Evolutionary conservation across 2,329 filamentous ascomycete species (phyloP).

Genomic region (Leptoxyphium fumago): DNA sequence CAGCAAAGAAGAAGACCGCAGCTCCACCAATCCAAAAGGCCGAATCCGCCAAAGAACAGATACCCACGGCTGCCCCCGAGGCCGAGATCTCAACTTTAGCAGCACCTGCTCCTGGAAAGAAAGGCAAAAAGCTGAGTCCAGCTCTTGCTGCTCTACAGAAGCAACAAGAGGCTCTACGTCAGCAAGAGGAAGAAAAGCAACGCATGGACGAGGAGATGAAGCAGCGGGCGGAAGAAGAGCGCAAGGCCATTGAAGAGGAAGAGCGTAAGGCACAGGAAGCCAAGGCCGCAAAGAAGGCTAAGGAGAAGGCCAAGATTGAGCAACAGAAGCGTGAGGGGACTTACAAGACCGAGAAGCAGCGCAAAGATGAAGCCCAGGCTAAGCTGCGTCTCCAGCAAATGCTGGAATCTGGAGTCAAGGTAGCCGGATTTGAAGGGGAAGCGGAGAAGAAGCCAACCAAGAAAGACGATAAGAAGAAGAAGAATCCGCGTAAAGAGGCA

Average conservation of each 20-base stretch:
- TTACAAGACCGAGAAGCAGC: constrained; percentile 73
- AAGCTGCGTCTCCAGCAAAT: constrained; percentile 75
- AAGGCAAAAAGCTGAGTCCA: constrained; percentile 68
- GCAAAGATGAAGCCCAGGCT: constrained; percentile 64
- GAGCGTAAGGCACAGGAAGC: constrained; percentile 55
- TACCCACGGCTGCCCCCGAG: constrained; percentile 33
- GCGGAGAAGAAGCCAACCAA: constrained; percentile 59
- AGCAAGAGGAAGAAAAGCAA: constrained; percentile 48
- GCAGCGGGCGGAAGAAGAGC: constrained; percentile 51
- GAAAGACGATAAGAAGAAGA: constrained; percentile 64
- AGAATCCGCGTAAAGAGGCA: constrained; percentile 48
- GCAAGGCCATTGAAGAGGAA: constrained; percentile 54
- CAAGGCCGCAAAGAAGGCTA: constrained; percentile 66
- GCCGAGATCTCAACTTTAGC: constrained; percentile 7
- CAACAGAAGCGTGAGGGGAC: constrained; percentile 80
- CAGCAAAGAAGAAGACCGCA: constrained; percentile 62
- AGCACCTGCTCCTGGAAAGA: constrained; percentile 46
- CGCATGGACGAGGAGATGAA: constrained; percentile 48
- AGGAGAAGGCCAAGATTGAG: constrained; percentile 73
- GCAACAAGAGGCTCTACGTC: constrained; percentile 58
- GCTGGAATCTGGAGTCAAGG: constrained; percentile 57
- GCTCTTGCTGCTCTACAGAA: constrained; percentile 61
- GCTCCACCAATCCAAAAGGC: constrained; percentile 22
- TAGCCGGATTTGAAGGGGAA: constrained; percentile 43
- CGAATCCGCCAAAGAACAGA: constrained; percentile 28